These are phyloP conservation scores for Gnaphalium uliginosum DNA, from an alignment of 129 eudicot species.

Conservation along the genomic window DNA sequence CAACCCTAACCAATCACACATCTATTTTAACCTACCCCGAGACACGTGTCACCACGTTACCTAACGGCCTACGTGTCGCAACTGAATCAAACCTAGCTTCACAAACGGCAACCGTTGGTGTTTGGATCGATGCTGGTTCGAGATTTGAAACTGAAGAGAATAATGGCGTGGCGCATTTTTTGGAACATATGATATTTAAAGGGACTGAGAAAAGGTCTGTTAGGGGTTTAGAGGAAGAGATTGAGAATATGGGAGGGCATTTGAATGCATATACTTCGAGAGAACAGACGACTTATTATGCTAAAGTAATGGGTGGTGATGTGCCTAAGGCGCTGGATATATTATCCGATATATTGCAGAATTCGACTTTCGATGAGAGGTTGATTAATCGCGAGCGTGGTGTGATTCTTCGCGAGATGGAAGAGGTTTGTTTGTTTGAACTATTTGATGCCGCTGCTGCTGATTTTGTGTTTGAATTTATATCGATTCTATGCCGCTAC, in stretches of 20 bases:
- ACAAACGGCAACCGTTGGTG: constrained; percentile 81
- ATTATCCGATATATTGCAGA: constrained; percentile 82
- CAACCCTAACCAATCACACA: constrained; percentile 55
- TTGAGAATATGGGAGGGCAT: constrained; percentile 99
- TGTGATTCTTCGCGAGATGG: constrained; percentile 89
- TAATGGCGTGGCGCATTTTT: constrained; percentile 83
- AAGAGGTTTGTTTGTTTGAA: constrained; percentile 48
- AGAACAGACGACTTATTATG: constrained; percentile 78
- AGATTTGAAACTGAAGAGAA: constrained; percentile 75
- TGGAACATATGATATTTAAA: constrained; percentile 87
- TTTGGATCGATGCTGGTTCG: constrained; percentile 87
- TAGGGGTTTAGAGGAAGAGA: constrained; percentile 74
- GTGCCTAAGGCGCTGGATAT: constrained; percentile 72
- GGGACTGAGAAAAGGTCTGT: constrained; percentile 64
- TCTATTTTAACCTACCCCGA: constrained; percentile 66
- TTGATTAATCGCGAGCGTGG: constrained; percentile 72
- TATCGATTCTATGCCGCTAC: background rate
- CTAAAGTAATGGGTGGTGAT: constrained; percentile 64
- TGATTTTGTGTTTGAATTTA: background rate
- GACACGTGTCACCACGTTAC: constrained; percentile 80
- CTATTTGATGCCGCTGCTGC: background rate
- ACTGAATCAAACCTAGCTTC: constrained; percentile 73
- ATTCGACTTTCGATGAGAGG: constrained; percentile 68
- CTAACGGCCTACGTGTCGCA: constrained; percentile 92
- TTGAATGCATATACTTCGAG: constrained; percentile 86